Percentiles rank a stretch among this genome's conserved stretches.
Evolutionary conservation across 75 land plant species (phyloP).

Genomic region (Azolla pinnata): DNA sequence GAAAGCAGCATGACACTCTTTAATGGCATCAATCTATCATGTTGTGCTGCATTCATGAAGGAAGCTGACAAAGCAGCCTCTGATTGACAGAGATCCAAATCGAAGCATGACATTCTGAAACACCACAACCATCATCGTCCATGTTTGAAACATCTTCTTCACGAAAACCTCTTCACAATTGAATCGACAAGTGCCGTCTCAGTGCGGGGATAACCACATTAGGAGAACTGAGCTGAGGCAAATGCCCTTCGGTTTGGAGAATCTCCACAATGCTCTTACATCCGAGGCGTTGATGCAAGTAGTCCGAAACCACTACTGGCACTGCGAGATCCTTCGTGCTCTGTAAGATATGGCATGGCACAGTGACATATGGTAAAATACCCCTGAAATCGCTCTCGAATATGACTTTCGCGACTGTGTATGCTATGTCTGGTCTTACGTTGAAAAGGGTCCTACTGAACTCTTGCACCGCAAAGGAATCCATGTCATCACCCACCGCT

Average conservation of each 20-base stretch:
- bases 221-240: constrained; percentile 85
- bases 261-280: constrained; percentile 73
- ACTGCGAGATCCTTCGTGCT: constrained; percentile 83
- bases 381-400: constrained; percentile 63
- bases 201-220: constrained; percentile 60
- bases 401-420: constrained; percentile 53
- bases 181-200: constrained; percentile 32
- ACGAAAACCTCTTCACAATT: no score
- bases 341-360: constrained; percentile 84
- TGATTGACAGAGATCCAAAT: no score
- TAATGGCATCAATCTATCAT: no score
- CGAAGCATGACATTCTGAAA: no score
- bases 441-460: constrained; percentile 87
- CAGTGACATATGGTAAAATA: constrained; percentile 45
- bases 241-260: constrained; percentile 71
- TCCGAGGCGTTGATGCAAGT: constrained; percentile 54
- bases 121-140: no score
- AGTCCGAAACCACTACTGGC: constrained; percentile 69
- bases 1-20: no score
- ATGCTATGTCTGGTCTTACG: constrained; percentile 81
- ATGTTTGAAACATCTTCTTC: no score
- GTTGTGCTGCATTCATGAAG: no score
- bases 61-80: no score
- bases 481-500: constrained; percentile 76
- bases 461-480: constrained; percentile 73